Evolutionary conservation across 2,329 filamentous ascomycete species (phyloP), one percentile per base, ranked within the genome.

Genomic region (Immersiporthe knoxdaviesiana): DNA sequence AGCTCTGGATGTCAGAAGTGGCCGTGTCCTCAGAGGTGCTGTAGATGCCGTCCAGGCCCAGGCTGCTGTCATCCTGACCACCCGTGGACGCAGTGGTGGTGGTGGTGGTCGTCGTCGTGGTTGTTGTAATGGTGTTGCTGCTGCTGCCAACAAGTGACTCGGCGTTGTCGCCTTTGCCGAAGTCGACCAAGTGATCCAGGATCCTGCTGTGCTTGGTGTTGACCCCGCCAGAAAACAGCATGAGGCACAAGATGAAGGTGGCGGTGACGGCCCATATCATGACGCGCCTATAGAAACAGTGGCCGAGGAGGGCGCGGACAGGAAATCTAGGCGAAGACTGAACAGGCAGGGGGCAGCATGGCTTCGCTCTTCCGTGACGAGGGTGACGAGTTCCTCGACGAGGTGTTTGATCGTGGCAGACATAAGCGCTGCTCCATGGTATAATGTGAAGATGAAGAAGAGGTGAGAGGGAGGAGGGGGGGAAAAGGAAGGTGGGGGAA

Each of bases 281-380:
- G 27, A 87, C 79, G 67, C 85, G 80, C 54, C 84, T 81, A 73
- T 87, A 87, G 47, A 87, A 78, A 72, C 82, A 85, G 73, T 85
- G 82, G 18, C 84, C 79, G n/a, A 88, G 74, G 16, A 87, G 72
- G 8, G 82, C 77, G 70, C 81, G 81, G 30, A 85, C 75, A 66
- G 81, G 77, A 63, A 84, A 65, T 30, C 54, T 64, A 39, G 63
- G 37, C 12, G 67, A 69, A 5, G 70, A 37, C 54, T 71, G 70
- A 16, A 71, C 70, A 1, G 70, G 70, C 14, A 69, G 30, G 10
- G n/a, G 70, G 70, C 21, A 71, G 59, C 67, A 71, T 71, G 44
- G 52, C 63, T 24, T 65, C 65, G 12, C 37, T n/a, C 65, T 71
- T 71, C n/a, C 60, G 37, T 61, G 70, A 67, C 11, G 54, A 62